Evolutionary conservation across 306 rosid genomes (phyloP).

Genomic region (Pterocarpus macrocarpus): DNA sequence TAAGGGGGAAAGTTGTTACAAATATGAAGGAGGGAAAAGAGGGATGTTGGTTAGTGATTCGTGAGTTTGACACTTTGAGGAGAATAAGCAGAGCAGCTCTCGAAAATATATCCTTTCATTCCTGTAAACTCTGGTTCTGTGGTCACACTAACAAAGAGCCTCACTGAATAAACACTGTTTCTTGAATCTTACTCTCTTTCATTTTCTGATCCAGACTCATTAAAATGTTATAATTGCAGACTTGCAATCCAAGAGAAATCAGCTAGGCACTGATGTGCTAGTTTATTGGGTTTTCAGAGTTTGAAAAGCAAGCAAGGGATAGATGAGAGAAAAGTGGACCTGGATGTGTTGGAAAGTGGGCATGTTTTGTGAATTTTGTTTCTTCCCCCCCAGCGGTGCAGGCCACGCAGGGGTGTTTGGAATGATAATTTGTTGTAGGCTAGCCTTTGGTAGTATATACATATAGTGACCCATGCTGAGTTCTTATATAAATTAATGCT

Average conservation of each 20-base stretch:
- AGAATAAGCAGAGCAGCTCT: too few relatives aligned
- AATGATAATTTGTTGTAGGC: constrained; percentile 1
- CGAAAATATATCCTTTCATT: too few relatives aligned
- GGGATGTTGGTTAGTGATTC: too few relatives aligned
- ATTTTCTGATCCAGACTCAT: too few relatives aligned
- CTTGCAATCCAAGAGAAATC: neutral
- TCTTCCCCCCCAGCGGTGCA: neutral
- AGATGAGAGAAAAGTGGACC: constrained; percentile 8
- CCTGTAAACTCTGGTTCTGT: too few relatives aligned
- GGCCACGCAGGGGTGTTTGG: too few relatives aligned
- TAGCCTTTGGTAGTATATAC: neutral
- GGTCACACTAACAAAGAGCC: too few relatives aligned
- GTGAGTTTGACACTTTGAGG: too few relatives aligned
- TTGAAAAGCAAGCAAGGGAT: constrained; percentile 7
- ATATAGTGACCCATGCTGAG: neutral
- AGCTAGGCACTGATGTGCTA: neutral
- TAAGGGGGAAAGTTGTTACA: too few relatives aligned
- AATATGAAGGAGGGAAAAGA: too few relatives aligned
- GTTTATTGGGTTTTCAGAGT: neutral
- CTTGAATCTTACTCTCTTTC: too few relatives aligned
- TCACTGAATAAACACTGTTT: too few relatives aligned
- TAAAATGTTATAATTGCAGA: neutral
- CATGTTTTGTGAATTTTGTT: neutral
- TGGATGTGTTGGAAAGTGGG: constrained; percentile 9
- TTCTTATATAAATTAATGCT: neutral